Evolutionary conservation across 2,329 filamentous ascomycete genomes (phyloP).

Genomic region (Pyrenophora graminea): DNA sequence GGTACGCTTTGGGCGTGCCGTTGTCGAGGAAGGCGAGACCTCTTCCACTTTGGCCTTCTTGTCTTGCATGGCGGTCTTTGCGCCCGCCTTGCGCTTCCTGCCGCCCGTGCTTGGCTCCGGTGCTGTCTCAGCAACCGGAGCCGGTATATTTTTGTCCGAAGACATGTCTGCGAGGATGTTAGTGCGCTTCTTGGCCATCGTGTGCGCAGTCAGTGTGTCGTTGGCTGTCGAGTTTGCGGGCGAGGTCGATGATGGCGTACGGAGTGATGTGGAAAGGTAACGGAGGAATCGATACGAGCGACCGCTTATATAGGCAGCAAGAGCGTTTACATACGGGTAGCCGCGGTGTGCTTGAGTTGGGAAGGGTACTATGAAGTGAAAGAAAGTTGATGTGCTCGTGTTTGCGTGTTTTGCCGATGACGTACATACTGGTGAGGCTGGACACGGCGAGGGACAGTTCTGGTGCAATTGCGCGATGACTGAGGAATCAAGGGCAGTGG

Average conservation of each 20-base stretch:
- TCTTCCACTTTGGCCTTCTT: slow-evolving; percentile 27
- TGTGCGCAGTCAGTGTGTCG: background rate
- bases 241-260: background rate
- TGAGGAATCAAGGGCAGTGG: background rate
- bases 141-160: slow-evolving; percentile 16
- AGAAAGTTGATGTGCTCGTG: background rate
- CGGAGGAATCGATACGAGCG: background rate
- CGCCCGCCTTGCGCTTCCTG: slow-evolving; percentile 39
- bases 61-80: slow-evolving; percentile 12
- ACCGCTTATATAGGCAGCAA: background rate
- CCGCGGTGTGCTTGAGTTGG: slow-evolving; percentile 11
- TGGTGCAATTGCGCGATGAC: background rate
- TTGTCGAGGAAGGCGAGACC: background rate
- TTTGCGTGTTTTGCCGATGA: background rate
- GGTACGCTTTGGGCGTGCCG: background rate
- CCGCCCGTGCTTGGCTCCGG: slow-evolving; percentile 10
- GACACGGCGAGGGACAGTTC: no score
- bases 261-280: slow-evolving; percentile 5
- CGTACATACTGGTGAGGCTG: background rate
- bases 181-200: slow-evolving; percentile 26
- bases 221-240: background rate
- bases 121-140: slow-evolving; percentile 7
- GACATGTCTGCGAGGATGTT: background rate
- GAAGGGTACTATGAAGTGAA: slow-evolving; percentile 2
- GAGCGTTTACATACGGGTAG: background rate